A percentile compares a stretch with the other conserved stretches of the same genome.
phyloP scores from a whole-genome alignment of 805 yeast genomes.

The Peterozyma toletana region DNA sequence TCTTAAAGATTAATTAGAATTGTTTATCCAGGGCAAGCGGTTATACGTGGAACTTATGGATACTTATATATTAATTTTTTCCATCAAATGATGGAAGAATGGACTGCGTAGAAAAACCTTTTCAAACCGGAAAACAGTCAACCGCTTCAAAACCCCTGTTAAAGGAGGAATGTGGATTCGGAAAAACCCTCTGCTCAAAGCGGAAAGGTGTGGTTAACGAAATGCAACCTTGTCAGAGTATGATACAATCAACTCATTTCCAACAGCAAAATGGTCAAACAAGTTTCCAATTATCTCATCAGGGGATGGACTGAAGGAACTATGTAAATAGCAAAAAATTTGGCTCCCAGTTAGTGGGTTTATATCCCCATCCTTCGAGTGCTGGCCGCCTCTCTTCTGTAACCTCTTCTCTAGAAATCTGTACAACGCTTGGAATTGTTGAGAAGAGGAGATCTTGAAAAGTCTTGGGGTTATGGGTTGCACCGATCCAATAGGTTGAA shows the following conservation, averaged over 20 bases:
- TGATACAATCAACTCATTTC: constrained; percentile 33
- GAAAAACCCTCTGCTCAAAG: no score
- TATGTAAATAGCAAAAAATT: constrained; percentile 35
- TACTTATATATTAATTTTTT: no score
- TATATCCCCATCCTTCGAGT: constrained; percentile 4
- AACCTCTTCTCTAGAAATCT: constrained; percentile 37
- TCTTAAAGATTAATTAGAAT: no score
- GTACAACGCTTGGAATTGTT: constrained; percentile 36
- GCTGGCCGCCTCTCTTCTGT: constrained; percentile 10
- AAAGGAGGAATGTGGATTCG: no score
- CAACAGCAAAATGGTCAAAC: constrained; percentile 26
- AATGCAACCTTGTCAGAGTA: constrained; percentile 40
- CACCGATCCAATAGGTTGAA: constrained; percentile 56
- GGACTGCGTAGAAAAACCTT: no score
- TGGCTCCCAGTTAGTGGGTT: constrained; percentile 10
- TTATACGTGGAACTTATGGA: no score
- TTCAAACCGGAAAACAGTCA: no score
- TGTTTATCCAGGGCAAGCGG: no score
- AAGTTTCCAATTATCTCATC: constrained; percentile 34
- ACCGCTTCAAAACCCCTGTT: no score
- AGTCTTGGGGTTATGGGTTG: constrained; percentile 41
- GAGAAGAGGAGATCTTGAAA: constrained; percentile 40
- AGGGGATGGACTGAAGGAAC: constrained; percentile 37
- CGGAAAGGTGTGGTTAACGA: not conserved
- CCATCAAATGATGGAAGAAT: no score